Evolutionary conservation across 148 eudicot genomes (phyloP).

Genomic region (Silene latifolia): DNA sequence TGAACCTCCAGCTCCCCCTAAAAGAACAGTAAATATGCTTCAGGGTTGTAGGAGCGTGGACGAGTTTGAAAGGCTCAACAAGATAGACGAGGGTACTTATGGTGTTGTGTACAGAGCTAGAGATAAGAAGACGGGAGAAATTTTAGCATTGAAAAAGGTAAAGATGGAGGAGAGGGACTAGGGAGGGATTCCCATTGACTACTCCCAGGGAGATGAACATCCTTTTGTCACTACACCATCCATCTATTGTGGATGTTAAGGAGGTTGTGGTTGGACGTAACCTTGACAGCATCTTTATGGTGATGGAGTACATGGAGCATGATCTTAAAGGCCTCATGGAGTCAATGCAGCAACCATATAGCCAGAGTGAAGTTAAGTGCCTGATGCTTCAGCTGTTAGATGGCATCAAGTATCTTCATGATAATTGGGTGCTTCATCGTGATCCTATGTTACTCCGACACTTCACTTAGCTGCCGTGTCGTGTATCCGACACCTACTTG

Average conservation of each 20-base stretch:
- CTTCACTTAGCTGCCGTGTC: no score
- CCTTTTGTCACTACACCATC: slow-evolving; percentile 73
- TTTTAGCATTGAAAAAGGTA: no score
- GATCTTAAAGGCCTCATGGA: no score
- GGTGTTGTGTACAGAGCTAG: slow-evolving; percentile 89
- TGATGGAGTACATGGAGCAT: no score
- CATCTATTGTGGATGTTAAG: slow-evolving; percentile 84
- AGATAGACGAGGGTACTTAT: slow-evolving; percentile 92
- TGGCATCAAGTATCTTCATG: no score
- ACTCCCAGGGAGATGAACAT: slow-evolving; percentile 83
- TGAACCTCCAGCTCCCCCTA: slow-evolving; percentile 34
- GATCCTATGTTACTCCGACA: no score
- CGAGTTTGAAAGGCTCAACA: slow-evolving; percentile 89
- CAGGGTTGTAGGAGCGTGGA: slow-evolving; percentile 95
- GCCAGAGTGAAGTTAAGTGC: no score
- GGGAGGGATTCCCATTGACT: slow-evolving; percentile 55
- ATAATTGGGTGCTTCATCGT: no score
- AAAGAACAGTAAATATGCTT: slow-evolving; percentile 80
- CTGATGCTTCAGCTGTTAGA: no score
- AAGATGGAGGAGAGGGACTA: no score
- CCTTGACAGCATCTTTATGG: slow-evolving; percentile 90
- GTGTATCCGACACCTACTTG: no score
- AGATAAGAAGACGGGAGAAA: slow-evolving; percentile 69
- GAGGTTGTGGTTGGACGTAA: slow-evolving; percentile 83
- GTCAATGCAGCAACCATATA: no score